These are phyloP conservation scores for Posidonia oceanica DNA, from an alignment of 116 monocot genomes.

Conservation along the genomic window DNA sequence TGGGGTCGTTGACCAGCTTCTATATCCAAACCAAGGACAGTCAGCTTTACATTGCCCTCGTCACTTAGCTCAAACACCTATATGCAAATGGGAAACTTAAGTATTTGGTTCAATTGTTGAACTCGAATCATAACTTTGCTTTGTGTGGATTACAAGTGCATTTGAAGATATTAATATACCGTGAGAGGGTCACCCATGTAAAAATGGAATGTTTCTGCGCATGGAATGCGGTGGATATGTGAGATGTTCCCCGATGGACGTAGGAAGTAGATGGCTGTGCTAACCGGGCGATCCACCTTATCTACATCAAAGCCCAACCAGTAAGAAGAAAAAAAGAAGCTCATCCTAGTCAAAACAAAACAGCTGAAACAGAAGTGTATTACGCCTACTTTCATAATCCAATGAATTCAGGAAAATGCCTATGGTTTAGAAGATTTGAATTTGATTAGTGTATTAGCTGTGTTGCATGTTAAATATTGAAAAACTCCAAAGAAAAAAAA, in stretches of 20 bases:
- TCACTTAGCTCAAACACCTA: conserved; percentile 79
- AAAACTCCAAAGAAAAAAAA: too few relatives aligned
- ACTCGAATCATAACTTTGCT: neutral
- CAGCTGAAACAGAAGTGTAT: too few relatives aligned
- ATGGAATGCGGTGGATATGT: conserved; percentile 81
- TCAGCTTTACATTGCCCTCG: conserved; percentile 50
- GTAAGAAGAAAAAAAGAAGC: too few relatives aligned
- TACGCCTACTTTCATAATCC: too few relatives aligned
- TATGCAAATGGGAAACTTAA: neutral
- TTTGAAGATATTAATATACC: conserved; percentile 12
- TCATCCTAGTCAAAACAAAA: too few relatives aligned
- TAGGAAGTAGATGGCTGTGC: conserved; percentile 90
- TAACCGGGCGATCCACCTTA: conserved; percentile 80
- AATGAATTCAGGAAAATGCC: too few relatives aligned
- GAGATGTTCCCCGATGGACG: conserved; percentile 67
- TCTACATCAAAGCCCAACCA: conserved; percentile 23
- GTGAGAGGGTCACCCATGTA: conserved; percentile 92
- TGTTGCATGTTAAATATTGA: too few relatives aligned
- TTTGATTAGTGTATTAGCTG: too few relatives aligned
- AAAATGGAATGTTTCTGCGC: conserved; percentile 93
- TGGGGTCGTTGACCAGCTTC: conserved; percentile 81
- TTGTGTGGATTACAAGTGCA: neutral
- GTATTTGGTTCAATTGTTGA: neutral
- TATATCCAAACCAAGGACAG: conserved; percentile 54
- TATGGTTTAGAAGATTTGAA: too few relatives aligned